phyloP scores from a whole-genome alignment of 176 grass and related monocot species.

The Rhynchospora breviuscula region DNA sequence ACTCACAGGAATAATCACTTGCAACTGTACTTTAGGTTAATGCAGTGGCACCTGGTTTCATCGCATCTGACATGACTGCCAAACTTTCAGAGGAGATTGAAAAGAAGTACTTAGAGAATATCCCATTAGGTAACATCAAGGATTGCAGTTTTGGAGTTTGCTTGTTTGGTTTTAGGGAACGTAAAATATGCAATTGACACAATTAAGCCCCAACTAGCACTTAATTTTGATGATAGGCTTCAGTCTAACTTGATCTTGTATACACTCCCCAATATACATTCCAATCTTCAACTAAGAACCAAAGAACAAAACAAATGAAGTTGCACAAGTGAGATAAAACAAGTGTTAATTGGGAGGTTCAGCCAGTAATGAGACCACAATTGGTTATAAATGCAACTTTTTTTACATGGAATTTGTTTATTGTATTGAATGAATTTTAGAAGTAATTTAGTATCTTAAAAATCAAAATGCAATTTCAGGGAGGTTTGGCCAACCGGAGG shows the following conservation, averaged over 20 bases:
- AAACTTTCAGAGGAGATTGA: slow-evolving; percentile 79
- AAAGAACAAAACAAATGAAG: not conserved
- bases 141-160: not conserved
- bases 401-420: not conserved
- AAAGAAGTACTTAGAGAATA: slow-evolving; percentile 83
- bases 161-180: not conserved
- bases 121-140: slow-evolving; percentile 65
- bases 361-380: not conserved
- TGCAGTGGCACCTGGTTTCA: slow-evolving; percentile 93
- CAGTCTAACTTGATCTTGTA: not conserved
- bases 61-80: slow-evolving; percentile 87
- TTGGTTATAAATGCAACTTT: not conserved
- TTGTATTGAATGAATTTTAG: not conserved
- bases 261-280: not conserved
- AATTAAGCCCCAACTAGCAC: not conserved
- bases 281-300: not conserved
- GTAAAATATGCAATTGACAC: not conserved
- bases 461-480: slow-evolving; percentile 32
- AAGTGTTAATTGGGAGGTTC: not conserved
- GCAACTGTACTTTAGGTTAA: slow-evolving; percentile 55
- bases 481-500: slow-evolving; percentile 81
- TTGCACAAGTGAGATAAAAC: not conserved
- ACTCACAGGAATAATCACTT: slow-evolving; percentile 25
- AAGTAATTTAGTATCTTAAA: slow-evolving; percentile 5
- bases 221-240: not conserved